These are phyloP conservation scores for Helotiales sp. DNA, from an alignment of 2,329 filamentous ascomycete species.

Conservation along the genomic window DNA sequence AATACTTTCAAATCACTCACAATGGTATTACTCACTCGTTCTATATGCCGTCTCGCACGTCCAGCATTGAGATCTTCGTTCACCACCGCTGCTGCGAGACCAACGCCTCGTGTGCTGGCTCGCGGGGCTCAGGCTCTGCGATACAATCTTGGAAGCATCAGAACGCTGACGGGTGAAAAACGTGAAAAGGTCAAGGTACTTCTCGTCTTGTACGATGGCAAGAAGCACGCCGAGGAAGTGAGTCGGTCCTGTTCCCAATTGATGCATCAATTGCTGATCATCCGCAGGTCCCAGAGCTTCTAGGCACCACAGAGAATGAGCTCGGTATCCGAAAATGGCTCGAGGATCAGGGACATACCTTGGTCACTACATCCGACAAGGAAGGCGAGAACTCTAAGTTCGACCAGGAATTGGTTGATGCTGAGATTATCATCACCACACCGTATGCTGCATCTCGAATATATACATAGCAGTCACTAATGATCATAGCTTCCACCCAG, in stretches of 20 bases:
- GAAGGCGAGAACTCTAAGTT: constrained; percentile 91
- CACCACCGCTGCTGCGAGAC: constrained; percentile 21
- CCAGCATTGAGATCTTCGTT: constrained; percentile 23
- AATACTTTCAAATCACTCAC: constrained; percentile 35
- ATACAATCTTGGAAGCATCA: constrained; percentile 30
- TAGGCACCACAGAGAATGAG: constrained; percentile 95
- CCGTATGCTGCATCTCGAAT: constrained; percentile 57
- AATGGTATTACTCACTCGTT: constrained; percentile 47
- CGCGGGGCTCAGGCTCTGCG: constrained; percentile 21
- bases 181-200: constrained; percentile 84
- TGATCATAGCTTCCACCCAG: constrained; percentile 81
- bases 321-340: constrained; percentile 97
- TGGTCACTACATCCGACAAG: constrained; percentile 97
- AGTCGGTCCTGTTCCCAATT: constrained; percentile 14
- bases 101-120: constrained; percentile 22
- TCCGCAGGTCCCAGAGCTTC: constrained; percentile 66
- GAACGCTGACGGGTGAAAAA: constrained; percentile 35
- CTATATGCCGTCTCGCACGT: constrained; percentile 30
- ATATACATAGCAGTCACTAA: constrained; percentile 5
- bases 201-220: constrained; percentile 87
- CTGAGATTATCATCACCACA: constrained; percentile 98
- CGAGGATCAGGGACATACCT: constrained; percentile 92
- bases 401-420: constrained; percentile 92
- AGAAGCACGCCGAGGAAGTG: constrained; percentile 80
- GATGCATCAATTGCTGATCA: constrained; percentile 18